Conservation (phyloP, 441 rosid species). For the Gossypium laxum region DNA sequence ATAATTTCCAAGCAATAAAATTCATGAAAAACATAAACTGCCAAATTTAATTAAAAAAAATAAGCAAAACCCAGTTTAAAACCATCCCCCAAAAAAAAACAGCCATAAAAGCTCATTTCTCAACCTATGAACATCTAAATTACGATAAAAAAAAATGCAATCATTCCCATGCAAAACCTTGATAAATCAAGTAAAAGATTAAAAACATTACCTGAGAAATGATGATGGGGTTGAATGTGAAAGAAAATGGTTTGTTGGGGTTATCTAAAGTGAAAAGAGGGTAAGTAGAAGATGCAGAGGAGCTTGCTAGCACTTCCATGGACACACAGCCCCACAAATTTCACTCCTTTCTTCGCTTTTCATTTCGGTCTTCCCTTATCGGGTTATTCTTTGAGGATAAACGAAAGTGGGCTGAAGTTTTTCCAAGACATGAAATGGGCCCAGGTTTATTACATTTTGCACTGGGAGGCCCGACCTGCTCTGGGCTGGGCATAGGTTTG, state of each 20-base stretch:
- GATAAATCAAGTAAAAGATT: neutral
- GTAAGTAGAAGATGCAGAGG: slow-evolving; percentile 20
- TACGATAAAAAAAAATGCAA: neutral
- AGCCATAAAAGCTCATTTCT: neutral
- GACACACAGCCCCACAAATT: slow-evolving; percentile 24
- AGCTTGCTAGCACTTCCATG: slow-evolving; percentile 48
- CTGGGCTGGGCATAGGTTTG: too few species aligned
- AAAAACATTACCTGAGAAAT: slow-evolving; percentile 23
- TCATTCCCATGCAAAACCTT: neutral
- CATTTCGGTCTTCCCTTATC: neutral
- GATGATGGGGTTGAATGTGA: slow-evolving; percentile 12
- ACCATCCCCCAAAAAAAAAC: neutral
- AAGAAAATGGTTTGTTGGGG: slow-evolving; percentile 17
- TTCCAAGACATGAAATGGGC: neutral
- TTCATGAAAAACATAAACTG: neutral
- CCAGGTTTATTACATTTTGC: too few species aligned
- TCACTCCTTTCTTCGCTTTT: slow-evolving; percentile 3
- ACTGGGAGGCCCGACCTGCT: too few species aligned
- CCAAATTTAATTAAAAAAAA: neutral
- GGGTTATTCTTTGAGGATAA: neutral
- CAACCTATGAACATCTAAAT: neutral
- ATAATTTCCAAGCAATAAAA: neutral
- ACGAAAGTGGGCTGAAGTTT: neutral
- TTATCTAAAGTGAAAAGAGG: slow-evolving; percentile 20
- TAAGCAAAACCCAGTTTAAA: neutral